Evolutionary conservation across 129 eudicot genomes (phyloP).

Genomic region (Solidago caesia): DNA sequence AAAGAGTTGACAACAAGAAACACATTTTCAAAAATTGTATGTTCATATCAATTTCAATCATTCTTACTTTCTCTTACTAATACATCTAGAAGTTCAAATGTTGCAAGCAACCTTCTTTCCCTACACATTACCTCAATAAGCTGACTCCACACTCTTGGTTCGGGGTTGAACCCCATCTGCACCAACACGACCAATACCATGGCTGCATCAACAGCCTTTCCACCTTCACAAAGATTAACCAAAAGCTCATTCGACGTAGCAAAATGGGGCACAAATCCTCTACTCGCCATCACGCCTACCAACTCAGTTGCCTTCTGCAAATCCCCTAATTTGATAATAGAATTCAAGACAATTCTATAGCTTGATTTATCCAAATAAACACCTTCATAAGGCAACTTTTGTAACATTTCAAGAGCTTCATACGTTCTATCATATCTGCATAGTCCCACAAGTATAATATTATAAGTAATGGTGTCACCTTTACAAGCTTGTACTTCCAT

Average conservation of each 20-base stretch:
- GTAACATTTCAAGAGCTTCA: conserved; percentile 73
- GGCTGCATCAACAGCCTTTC: conserved; percentile 12
- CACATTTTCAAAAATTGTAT: not conserved
- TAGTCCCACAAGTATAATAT: conserved; percentile 65
- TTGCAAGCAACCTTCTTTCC: conserved; percentile 70
- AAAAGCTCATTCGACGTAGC: conserved; percentile 73
- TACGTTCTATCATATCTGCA: conserved; percentile 51
- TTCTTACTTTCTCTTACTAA: conserved; percentile 17
- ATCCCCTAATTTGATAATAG: conserved; percentile 52
- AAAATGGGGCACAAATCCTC: conserved; percentile 80
- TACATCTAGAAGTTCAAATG: conserved; percentile 60
- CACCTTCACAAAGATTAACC: conserved; percentile 23
- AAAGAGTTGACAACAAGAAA: too few relatives aligned
- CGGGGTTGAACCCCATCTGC: conserved; percentile 71
- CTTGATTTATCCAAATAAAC: conserved; percentile 62
- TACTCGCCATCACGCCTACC: conserved; percentile 41
- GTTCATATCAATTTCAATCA: not conserved
- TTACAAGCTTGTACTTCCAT: conserved; percentile 61
- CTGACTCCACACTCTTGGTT: conserved; percentile 54
- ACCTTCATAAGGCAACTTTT: conserved; percentile 56
- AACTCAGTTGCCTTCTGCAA: conserved; percentile 2
- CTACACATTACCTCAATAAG: conserved; percentile 58
- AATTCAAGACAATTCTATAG: conserved; percentile 75
- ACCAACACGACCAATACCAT: conserved; percentile 11
- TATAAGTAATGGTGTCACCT: conserved; percentile 69